Conservation (phyloP, 257 asterid genomes). For the Ligustrum vulgare region DNA sequence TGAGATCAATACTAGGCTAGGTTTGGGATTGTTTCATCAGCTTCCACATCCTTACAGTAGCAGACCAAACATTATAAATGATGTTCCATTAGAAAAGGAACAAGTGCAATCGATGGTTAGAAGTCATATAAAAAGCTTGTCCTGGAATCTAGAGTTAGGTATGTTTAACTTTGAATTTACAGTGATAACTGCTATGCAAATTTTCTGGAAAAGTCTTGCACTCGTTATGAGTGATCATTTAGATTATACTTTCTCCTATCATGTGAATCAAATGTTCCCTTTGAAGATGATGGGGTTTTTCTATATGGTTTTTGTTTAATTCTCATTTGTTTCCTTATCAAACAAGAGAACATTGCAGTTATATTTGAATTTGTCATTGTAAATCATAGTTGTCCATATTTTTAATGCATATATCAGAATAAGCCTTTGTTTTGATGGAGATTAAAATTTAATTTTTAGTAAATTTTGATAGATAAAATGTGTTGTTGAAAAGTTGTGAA, state of each 20-base stretch:
- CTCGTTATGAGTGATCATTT: neutral
- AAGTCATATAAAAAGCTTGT: conserved; percentile 42
- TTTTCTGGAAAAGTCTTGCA: neutral
- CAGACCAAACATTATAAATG: conserved; percentile 46
- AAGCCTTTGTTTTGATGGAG: no score
- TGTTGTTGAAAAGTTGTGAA: no score
- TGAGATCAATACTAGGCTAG: conserved; percentile 38
- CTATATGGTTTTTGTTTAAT: no score
- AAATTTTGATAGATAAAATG: no score
- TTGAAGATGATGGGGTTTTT: neutral
- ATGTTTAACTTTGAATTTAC: conserved; percentile 12
- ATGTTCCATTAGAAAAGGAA: conserved; percentile 41
- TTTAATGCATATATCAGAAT: neutral
- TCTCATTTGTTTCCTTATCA: neutral
- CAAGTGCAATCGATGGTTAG: conserved; percentile 46
- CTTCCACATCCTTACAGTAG: conserved; percentile 62
- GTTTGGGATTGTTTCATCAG: conserved; percentile 49
- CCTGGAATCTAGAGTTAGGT: conserved; percentile 42
- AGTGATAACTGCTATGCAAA: neutral
- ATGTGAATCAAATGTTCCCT: neutral
- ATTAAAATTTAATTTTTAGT: no score
- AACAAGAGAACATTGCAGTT: neutral
- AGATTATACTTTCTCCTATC: neutral
- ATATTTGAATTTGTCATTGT: neutral
- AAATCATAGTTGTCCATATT: neutral